A percentile compares a stretch with the other conserved stretches of the same genome.
phyloP scores from a whole-genome alignment of 768 basidiomycete genomes.

The Tulasnella calospora region DNA sequence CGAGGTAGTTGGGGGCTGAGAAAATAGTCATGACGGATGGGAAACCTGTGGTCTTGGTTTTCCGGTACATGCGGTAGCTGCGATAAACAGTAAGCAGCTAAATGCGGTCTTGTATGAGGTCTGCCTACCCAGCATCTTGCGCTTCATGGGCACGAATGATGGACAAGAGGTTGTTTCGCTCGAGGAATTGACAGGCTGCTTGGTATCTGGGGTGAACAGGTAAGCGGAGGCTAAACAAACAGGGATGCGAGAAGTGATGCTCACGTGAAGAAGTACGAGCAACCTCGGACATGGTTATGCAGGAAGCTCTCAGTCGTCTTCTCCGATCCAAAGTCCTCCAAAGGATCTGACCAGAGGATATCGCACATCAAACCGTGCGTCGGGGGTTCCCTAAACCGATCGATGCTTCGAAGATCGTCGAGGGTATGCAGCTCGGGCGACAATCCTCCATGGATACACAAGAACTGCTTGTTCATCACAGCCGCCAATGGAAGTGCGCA shows the following conservation, averaged over 20 bases:
- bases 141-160: constrained; percentile 99
- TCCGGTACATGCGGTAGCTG: constrained; percentile 97
- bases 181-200: constrained; percentile 94
- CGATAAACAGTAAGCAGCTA: not conserved
- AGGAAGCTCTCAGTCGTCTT: constrained; percentile 86
- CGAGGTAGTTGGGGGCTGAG: constrained; percentile 95
- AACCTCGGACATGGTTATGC: constrained; percentile 95
- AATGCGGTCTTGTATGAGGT: not conserved
- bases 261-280: constrained; percentile 95
- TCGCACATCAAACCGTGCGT: constrained; percentile 98
- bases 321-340: constrained; percentile 95
- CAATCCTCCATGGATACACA: constrained; percentile 96
- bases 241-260: constrained; percentile 33
- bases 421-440: constrained; percentile 93
- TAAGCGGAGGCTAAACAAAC: not conserved
- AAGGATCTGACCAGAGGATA: constrained; percentile 95
- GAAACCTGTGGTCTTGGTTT: constrained; percentile 96
- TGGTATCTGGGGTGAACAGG: constrained; percentile 59
- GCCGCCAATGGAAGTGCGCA: constrained; percentile 93
- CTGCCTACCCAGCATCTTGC: constrained; percentile 87
- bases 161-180: constrained; percentile 91
- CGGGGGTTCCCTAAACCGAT: constrained; percentile 97
- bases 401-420: constrained; percentile 91
- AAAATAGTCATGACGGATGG: constrained; percentile 99
- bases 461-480: constrained; percentile 98